Evolutionary conservation across 1,139 yeast genomes (phyloP).

Genomic region (Diutina ranongensis): DNA sequence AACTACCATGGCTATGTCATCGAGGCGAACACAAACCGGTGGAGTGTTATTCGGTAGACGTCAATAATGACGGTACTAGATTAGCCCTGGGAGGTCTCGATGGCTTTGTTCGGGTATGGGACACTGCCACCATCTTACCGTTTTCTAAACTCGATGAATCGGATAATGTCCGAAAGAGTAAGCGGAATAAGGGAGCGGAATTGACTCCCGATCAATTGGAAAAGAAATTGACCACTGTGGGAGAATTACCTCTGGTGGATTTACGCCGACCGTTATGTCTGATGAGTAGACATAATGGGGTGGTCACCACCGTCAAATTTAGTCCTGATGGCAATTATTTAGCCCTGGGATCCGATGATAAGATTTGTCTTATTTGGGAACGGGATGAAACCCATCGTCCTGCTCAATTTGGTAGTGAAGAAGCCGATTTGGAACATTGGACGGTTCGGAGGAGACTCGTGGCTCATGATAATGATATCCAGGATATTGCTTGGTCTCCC

Average conservation of each 20-base stretch:
- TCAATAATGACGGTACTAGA: slow-evolving; percentile 71
- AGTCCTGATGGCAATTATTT: slow-evolving; percentile 85
- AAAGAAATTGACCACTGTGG: slow-evolving; percentile 10
- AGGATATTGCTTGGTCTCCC: slow-evolving; percentile 97
- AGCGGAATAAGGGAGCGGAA: slow-evolving; percentile 9
- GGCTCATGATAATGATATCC: slow-evolving; percentile 95
- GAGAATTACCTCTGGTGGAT: slow-evolving; percentile 7
- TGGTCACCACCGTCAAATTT: slow-evolving; percentile 85
- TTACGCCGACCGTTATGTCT: slow-evolving; percentile 52
- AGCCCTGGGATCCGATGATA: slow-evolving; percentile 94
- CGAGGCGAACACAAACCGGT: slow-evolving; percentile 64
- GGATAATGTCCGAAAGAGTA: not conserved
- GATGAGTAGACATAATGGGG: slow-evolving; percentile 84
- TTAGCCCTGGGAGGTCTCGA: slow-evolving; percentile 94
- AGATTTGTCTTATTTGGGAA: slow-evolving; percentile 87
- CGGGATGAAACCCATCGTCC: slow-evolving; percentile 53
- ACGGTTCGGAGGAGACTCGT: slow-evolving; percentile 81
- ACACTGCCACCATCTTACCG: slow-evolving; percentile 13
- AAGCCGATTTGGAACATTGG: slow-evolving; percentile 80
- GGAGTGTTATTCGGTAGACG: slow-evolving; percentile 77
- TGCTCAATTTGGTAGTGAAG: slow-evolving; percentile 37
- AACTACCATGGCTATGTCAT: slow-evolving; percentile 80
- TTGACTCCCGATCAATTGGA: slow-evolving; percentile 8
- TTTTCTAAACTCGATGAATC: not conserved
- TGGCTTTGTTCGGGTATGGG: slow-evolving; percentile 90